Evolutionary conservation across 2,329 filamentous ascomycete species (phyloP).

Genomic region (Xylariales sp.): DNA sequence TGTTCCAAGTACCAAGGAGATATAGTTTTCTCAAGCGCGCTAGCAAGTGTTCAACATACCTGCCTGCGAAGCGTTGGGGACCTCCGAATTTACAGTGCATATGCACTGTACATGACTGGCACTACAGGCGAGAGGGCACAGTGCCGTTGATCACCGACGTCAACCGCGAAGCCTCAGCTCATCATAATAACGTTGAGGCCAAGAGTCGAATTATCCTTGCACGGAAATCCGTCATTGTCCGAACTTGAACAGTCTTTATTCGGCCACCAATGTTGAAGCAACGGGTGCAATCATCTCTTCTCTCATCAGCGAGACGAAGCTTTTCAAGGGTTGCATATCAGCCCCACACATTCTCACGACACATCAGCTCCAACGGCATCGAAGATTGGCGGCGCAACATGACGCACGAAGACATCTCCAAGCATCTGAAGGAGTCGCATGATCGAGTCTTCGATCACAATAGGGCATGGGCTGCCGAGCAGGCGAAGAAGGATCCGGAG

Average conservation of each 20-base stretch:
- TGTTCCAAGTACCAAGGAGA: no score
- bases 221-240: neutral
- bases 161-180: slow-evolving; percentile 1
- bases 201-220: neutral
- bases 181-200: neutral
- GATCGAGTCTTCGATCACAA: slow-evolving; percentile 67
- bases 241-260: neutral
- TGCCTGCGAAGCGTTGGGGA: no score
- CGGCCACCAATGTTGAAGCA: slow-evolving; percentile 4
- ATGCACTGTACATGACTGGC: no score
- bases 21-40: no score
- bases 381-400: slow-evolving; percentile 19
- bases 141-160: slow-evolving; percentile 8
- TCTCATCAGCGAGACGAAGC: slow-evolving; percentile 5
- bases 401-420: slow-evolving; percentile 38
- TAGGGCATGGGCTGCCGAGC: slow-evolving; percentile 58
- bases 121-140: no score
- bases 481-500: slow-evolving; percentile 53
- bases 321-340: neutral
- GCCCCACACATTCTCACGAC: slow-evolving; percentile 1
- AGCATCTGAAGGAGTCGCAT: slow-evolving; percentile 59
- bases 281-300: neutral
- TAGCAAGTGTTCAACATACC: no score
- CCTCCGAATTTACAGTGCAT: no score
- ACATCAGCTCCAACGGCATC: neutral